Base-by-base conservation (phyloP, 148 eudicot genomes). In the Amaranthus hypochondriacus region DNA sequence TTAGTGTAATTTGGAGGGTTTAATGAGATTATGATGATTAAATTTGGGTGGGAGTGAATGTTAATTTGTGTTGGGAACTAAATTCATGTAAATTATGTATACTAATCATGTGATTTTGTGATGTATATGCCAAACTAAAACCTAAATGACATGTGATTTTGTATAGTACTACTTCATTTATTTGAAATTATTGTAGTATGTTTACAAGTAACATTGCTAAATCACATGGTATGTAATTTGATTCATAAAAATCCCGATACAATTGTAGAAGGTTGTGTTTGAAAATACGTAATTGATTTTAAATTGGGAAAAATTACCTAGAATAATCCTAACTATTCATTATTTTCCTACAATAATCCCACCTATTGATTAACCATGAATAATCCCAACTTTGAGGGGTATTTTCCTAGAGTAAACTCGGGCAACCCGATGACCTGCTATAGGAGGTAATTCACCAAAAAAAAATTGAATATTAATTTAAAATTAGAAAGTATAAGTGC, bases 71-170 rank as follows among this genome's bases (percentile, higher is more conserved):
- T 42, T 71, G 43, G 43, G 64, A 69, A 55, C 70, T 73, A 55
- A 64, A 55, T 57, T 68, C 28, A 73, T 66, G 73, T 21, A 77
- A 59, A 52, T 28, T 2, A 28, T 28, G 69, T 73, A 67, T 56
- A 73, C 48, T 49, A 21, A 63, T 75, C 72, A 55, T 75, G 70
- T 75, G 82, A 64, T 68, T 68, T 39, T 15, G n/a, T 28, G 47
- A 68, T 57, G 55, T 68, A 11, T 70, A 28, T 56, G 66, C 69
- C 78, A 44, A 60, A 76, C 63, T 67, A 1, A 15, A 67, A 50
- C 56, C 54, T 65, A 50, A 76, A 76, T 68, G 68, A 76, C 78
- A 76, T 76, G 73, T 50, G 60, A 54, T 50, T 69, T 15, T 44
- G 68, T 14, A 69, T 28, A 28, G 49, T 64, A 6, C 65, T 28